Evolutionary conservation across 495 filamentous ascomycete species (phyloP), one percentile per base, ranked within the genome.

Genomic region (Penicillium daleae): DNA sequence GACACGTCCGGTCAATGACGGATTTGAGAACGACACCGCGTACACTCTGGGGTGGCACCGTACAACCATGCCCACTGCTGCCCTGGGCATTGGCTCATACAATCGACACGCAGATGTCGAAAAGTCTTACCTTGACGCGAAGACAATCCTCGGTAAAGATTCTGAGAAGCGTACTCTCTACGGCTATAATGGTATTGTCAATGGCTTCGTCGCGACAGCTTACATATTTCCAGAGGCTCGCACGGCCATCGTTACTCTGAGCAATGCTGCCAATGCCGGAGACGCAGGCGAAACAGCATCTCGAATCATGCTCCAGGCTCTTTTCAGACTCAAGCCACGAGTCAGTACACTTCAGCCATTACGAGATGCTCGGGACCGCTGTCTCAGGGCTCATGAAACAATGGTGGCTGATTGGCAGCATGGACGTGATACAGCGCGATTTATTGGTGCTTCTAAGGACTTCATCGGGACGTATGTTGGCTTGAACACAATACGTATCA

Each of bases 31-130:
- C 50, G 15, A 32, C 26, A 49, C 67, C 0, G 61, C 42, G 2
- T 66, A 64, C 32, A 24, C 60, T 19, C 61, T 69, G 64, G 67
- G 67, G 3, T 69, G 67, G 66, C 29, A 58, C 15, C 59, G 63
- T 33, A 53, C 44, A 13, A 32, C 55, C 3, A 60, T 69, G 15
- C 66, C 66, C 8, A 63, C 60, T 12, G 63, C 67, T 5, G 66
- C 61, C 57, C 59, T 66, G 7, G 54, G 61, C 12, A 21, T 42
- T 2, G 22, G 59, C n/a, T 62, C 60, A 9, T 61, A 61, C 12
- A 66, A 66, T 32, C 56, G 54, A 19, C 24, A 50, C 17, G 29
- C 48, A 31, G 59, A 69, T 44, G 3, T 61, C 15, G 29, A 52
- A 6, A 17, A 7, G 17, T n/a, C 12, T 17, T 51, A n/a, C 10